A percentile compares a stretch with the other conserved stretches of the same genome.
phyloP scores from a whole-genome alignment of 2,329 filamentous ascomycete species.

The Fusarium albosuccineum region DNA sequence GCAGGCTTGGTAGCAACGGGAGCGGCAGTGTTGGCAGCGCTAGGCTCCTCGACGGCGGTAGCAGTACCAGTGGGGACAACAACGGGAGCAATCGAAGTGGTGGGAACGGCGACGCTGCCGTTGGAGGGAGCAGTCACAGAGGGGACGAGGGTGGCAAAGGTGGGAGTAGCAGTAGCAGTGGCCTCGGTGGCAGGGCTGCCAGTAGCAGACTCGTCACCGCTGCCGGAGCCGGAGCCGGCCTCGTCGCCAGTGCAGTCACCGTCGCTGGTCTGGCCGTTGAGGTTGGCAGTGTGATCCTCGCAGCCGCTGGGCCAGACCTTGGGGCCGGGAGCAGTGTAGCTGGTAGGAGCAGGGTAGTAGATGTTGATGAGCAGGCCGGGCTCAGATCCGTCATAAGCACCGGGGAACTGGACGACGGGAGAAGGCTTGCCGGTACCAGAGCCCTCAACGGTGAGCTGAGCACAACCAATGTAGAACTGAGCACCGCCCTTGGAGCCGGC shows the following conservation, averaged over 20 bases:
- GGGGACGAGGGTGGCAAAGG: slow-evolving; percentile 28
- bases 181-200: slow-evolving; percentile 20
- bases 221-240: slow-evolving; percentile 46
- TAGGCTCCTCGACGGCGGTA: slow-evolving; percentile 17
- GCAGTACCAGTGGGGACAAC: slow-evolving; percentile 11
- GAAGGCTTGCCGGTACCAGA: slow-evolving; percentile 47
- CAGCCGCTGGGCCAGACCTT: slow-evolving; percentile 51
- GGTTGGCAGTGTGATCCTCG: slow-evolving; percentile 55
- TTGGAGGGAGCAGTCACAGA: slow-evolving; percentile 21
- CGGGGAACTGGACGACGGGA: slow-evolving; percentile 50
- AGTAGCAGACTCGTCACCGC: slow-evolving; percentile 25
- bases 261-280: slow-evolving; percentile 48
- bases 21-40: slow-evolving; percentile 6
- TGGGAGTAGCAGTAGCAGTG: slow-evolving; percentile 19
- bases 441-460: slow-evolving; percentile 51
- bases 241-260: slow-evolving; percentile 53
- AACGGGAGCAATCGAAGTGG: not conserved
- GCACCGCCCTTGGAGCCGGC: slow-evolving; percentile 50
- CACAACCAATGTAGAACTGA: slow-evolving; percentile 55
- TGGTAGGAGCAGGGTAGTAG: slow-evolving; percentile 52
- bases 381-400: slow-evolving; percentile 50
- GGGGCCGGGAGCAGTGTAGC: slow-evolving; percentile 51
- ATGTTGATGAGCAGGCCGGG: slow-evolving; percentile 52
- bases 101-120: slow-evolving; percentile 16
- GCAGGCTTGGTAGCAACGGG: slow-evolving; percentile 35